A percentile compares a stretch with the other conserved stretches of the same genome.
These are phyloP conservation scores for Hypoxylon perforatum DNA, from an alignment of 495 filamentous ascomycete genomes.

Conservation along the genomic window DNA sequence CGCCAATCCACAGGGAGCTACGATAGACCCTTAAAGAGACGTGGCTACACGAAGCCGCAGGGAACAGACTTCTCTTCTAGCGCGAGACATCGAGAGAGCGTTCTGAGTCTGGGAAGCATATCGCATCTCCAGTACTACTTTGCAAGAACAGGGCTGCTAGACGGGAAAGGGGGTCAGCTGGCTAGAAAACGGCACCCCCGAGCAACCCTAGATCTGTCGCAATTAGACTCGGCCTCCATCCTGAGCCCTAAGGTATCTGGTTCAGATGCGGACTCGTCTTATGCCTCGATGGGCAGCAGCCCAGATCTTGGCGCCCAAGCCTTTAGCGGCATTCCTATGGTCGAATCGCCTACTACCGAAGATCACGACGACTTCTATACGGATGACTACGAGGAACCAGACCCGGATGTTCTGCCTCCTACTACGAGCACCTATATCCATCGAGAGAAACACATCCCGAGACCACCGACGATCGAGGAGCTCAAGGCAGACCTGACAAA, in stretches of 20 bases:
- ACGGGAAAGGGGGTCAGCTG: slow-evolving; percentile 90
- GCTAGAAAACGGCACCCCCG: slow-evolving; percentile 74
- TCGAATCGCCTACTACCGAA: slow-evolving; percentile 70
- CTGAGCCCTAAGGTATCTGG: slow-evolving; percentile 50
- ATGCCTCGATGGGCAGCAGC: slow-evolving; percentile 66
- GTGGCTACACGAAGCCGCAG: slow-evolving; percentile 91
- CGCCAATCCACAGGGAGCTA: slow-evolving; percentile 57
- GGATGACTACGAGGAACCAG: slow-evolving; percentile 68
- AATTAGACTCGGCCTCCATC: slow-evolving; percentile 53
- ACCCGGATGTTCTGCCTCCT: slow-evolving; percentile 85
- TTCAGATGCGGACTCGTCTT: slow-evolving; percentile 65
- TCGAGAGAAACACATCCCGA: slow-evolving; percentile 85
- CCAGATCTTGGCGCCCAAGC: slow-evolving; percentile 59
- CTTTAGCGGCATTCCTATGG: slow-evolving; percentile 51
- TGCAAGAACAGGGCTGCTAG: slow-evolving; percentile 89
- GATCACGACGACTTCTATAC: slow-evolving; percentile 68
- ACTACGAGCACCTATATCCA: slow-evolving; percentile 96
- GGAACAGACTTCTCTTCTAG: slow-evolving; percentile 91
- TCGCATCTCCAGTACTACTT: slow-evolving; percentile 99
- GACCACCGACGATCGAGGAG: slow-evolving; percentile 82
- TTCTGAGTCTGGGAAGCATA: slow-evolving; percentile 95
- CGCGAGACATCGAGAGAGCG: slow-evolving; percentile 87
- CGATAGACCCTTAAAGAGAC: slow-evolving; percentile 65
- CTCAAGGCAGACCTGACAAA: slow-evolving; percentile 78
- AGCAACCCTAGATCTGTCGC: slow-evolving; percentile 60